Conservation (phyloP, 1,284 basidiomycete species). For the Baeospora myosura region DNA sequence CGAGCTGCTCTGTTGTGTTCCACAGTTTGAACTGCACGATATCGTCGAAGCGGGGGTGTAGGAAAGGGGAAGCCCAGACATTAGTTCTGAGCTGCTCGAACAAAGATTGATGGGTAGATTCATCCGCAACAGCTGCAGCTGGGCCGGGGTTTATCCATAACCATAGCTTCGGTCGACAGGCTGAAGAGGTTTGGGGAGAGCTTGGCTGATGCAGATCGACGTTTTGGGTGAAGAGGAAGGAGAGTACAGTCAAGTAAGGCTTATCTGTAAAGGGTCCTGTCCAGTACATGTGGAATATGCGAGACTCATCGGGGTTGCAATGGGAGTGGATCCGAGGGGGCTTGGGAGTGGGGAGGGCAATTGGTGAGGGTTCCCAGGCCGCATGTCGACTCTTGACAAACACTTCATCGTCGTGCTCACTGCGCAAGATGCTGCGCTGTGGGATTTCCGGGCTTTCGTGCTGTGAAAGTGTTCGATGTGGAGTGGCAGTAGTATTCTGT, state of each 20-base stretch:
- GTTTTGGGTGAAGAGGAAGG: constrained; percentile 76
- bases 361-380: constrained; percentile 27
- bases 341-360: constrained; percentile 26
- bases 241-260: constrained; percentile 70
- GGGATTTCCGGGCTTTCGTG: background rate
- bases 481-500: constrained; percentile 22
- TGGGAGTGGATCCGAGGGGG: constrained; percentile 51
- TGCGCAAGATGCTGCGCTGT: background rate
- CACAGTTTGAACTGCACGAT: constrained; percentile 75
- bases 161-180: constrained; percentile 70
- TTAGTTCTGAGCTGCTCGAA: constrained; percentile 53
- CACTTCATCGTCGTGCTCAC: constrained; percentile 10
- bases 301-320: constrained; percentile 66
- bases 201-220: constrained; percentile 53
- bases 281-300: constrained; percentile 81
- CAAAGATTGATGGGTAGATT: constrained; percentile 56
- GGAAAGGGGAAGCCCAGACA: constrained; percentile 72
- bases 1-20: constrained; percentile 79
- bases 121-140: constrained; percentile 60
- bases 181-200: constrained; percentile 31
- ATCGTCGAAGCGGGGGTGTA: constrained; percentile 66
- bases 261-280: constrained; percentile 78
- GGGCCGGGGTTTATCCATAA: constrained; percentile 75
- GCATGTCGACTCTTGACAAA: constrained; percentile 20
- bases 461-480: background rate